Evolutionary conservation across 2,329 filamentous ascomycete genomes (phyloP), one percentile per base, ranked within the genome.

Genomic region (Elsinoe necatrix): DNA sequence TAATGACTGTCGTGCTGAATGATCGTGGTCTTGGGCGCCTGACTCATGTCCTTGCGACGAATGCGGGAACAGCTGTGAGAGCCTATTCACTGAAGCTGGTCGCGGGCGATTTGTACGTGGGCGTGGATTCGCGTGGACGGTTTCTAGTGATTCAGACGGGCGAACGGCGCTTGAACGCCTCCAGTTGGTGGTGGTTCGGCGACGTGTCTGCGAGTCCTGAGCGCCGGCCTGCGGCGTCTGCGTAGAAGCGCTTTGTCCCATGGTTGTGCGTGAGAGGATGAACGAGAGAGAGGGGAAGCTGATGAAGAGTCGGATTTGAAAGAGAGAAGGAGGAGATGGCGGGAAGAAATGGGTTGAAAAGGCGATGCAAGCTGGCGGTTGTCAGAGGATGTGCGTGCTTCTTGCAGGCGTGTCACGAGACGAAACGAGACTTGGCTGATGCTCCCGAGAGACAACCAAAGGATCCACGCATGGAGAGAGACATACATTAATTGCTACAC

Each of bases 241-340:
- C 34, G 57, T 55, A 51, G 67, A 69, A 29, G 64, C 61, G 55
- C 61, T 59, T 57, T 69, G 67, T 41, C 67, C 67, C 67, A 69
- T 69, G 42, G 21, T 59, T 50, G 27, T 35, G 43, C 34, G 14
- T 25, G 16, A 14, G 50, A 18, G n/a, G 45, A 25, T 31, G 9
- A 37, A 54, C 50, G 45, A 41, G 14, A 27, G 11, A 14, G 25
- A 54, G 39, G 18, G 18, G 23, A 27, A 25, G 21, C n/a, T 23
- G 14, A 11, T 41, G 29, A 29, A 35, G 20, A 37, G 23, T 62
- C 56, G 61, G 64, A 25, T 62, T 54, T 29, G 60, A 47, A 45
- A 60, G 57, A 60, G 60, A 34, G 48, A 51, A 37, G 50, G n/a
- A 34, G 41, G 27, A 39, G 51, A 39, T 35, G 41, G 31, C 61